These are phyloP conservation scores for Penicillium malachiteum DNA, from an alignment of 495 filamentous ascomycete genomes.

Conservation along the genomic window DNA sequence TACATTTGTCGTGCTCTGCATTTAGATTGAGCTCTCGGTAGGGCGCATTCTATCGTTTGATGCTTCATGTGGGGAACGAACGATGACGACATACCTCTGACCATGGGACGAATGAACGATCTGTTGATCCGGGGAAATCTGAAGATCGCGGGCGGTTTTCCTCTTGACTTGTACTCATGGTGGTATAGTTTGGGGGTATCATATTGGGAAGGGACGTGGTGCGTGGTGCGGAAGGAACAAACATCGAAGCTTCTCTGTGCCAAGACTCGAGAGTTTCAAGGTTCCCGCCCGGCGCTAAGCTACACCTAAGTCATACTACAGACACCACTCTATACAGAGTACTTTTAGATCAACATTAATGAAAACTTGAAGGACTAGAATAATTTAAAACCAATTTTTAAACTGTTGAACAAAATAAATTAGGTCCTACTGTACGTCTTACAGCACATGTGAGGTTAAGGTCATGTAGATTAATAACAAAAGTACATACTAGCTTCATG, in stretches of 20 bases:
- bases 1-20: neutral
- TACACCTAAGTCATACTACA: too few species aligned
- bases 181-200: neutral
- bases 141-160: neutral
- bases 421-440: neutral
- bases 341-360: too few species aligned
- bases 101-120: slow-evolving; percentile 15
- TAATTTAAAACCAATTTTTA: too few species aligned
- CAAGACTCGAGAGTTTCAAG: too few species aligned
- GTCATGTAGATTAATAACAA: too few species aligned
- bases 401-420: neutral
- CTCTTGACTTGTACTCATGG: slow-evolving; percentile 8
- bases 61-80: neutral
- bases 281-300: too few species aligned
- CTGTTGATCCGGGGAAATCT: neutral
- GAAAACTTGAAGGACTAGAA: too few species aligned
- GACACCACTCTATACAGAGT: too few species aligned
- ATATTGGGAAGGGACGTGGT: slow-evolving; percentile 2
- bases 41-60: neutral
- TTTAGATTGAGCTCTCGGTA: too few species aligned
- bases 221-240: slow-evolving; percentile 21
- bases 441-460: neutral
- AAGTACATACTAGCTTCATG: too few species aligned
- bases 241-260: slow-evolving; percentile 22
- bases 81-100: slow-evolving; percentile 21